These are phyloP conservation scores for Auricularia sp. DNA, from an alignment of 768 basidiomycete species.

Conservation along the genomic window DNA sequence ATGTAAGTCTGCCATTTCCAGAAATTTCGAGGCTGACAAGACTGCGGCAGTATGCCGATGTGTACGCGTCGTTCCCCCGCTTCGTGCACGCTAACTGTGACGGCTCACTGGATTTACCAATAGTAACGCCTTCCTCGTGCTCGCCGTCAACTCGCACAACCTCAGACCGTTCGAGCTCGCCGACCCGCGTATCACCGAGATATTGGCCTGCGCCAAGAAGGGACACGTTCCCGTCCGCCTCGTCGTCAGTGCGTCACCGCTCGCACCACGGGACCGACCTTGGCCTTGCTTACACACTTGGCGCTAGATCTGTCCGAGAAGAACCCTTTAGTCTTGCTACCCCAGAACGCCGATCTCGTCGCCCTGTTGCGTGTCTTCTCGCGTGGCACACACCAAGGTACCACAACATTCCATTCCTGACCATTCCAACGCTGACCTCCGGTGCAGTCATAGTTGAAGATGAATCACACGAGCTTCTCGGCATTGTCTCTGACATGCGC, in stretches of 20 bases:
- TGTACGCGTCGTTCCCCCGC: constrained; percentile 16
- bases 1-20: constrained; percentile 36
- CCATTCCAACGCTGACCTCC: not conserved
- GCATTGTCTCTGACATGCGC: constrained; percentile 57
- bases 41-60: constrained; percentile 57
- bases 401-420: not conserved
- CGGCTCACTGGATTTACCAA: not conserved
- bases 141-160: constrained; percentile 72
- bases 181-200: constrained; percentile 52
- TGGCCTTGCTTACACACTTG: not conserved
- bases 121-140: constrained; percentile 67
- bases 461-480: constrained; percentile 37
- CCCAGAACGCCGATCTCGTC: constrained; percentile 52
- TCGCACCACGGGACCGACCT: not conserved
- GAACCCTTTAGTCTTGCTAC: constrained; percentile 59
- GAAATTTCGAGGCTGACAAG: constrained; percentile 2
- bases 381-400: constrained; percentile 63
- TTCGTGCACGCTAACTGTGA: not conserved
- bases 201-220: constrained; percentile 62
- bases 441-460: constrained; percentile 48
- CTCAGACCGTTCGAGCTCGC: constrained; percentile 49
- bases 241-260: constrained; percentile 55
- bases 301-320: constrained; percentile 70
- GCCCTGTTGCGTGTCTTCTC: constrained; percentile 57
- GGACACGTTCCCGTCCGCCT: constrained; percentile 66